These are phyloP conservation scores for Xylariaceae sp. DNA, from an alignment of 2,329 filamentous ascomycete genomes.

Conservation along the genomic window DNA sequence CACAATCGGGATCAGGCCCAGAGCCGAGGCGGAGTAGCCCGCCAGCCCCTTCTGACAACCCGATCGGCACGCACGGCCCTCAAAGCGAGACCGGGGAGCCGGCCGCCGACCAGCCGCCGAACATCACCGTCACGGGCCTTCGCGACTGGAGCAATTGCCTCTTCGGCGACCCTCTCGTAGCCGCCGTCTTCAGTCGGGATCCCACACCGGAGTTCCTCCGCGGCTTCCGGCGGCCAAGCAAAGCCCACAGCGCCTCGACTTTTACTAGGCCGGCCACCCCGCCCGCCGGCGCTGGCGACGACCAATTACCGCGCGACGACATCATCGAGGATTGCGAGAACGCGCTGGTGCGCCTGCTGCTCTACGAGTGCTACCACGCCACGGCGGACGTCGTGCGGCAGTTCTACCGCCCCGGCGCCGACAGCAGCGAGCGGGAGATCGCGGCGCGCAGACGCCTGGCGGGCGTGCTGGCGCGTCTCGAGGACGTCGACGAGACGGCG, in stretches of 20 bases:
- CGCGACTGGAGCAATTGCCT: conserved; percentile 61
- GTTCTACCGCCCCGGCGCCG: conserved; percentile 54
- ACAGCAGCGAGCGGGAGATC: conserved; percentile 55
- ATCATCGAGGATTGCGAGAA: conserved; percentile 49
- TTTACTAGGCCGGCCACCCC: too few species aligned
- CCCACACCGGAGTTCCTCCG: conserved; percentile 49
- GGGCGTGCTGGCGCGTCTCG: conserved; percentile 49
- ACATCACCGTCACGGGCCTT: conserved; percentile 51
- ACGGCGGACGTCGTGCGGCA: conserved; percentile 55
- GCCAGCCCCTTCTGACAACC: conserved; percentile 4
- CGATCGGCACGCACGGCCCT: conserved; percentile 7
- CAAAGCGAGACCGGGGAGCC: conserved; percentile 4
- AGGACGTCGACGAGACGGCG: conserved; percentile 42
- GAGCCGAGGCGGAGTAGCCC: conserved; percentile 8
- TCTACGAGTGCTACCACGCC: conserved; percentile 63
- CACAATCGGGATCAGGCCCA: conserved; percentile 6
- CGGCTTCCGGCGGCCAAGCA: conserved; percentile 44
- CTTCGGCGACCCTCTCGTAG: conserved; percentile 63
- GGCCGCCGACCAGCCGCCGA: conserved; percentile 1
- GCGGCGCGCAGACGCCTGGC: conserved; percentile 55
- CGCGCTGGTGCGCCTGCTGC: conserved; percentile 49
- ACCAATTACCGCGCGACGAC: conserved; percentile 20
- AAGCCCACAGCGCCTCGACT: too few species aligned
- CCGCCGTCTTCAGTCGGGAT: conserved; percentile 50
- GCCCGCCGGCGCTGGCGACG: conserved; percentile 18